These are phyloP conservation scores for Cicer arietinum DNA, from an alignment of 306 rosid genomes.

Conservation along the genomic window DNA sequence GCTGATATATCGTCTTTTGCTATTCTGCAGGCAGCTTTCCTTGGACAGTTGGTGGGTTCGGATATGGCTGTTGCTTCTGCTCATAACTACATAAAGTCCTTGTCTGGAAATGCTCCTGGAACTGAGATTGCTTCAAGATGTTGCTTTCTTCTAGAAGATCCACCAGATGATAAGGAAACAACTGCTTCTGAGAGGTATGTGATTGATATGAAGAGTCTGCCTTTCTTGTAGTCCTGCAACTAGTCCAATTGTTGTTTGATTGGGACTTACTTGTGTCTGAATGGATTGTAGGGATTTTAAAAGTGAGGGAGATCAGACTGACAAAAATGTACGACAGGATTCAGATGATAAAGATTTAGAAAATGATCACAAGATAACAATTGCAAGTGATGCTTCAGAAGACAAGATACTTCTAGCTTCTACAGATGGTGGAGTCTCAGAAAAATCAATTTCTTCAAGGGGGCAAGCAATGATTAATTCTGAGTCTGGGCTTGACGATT, in stretches of 20 bases:
- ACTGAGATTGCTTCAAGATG: constrained; percentile 75
- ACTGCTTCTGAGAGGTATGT: constrained; percentile 64
- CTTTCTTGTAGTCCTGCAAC: constrained; percentile 32
- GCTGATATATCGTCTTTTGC: constrained; percentile 12
- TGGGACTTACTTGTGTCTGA: constrained; percentile 52
- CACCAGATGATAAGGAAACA: constrained; percentile 63
- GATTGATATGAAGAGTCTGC: constrained; percentile 43
- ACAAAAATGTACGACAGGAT: constrained; percentile 52
- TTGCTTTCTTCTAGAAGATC: constrained; percentile 83
- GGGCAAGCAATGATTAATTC: constrained; percentile 47
- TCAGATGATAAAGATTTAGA: constrained; percentile 54
- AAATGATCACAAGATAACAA: constrained; percentile 40
- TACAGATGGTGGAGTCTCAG: constrained; percentile 49
- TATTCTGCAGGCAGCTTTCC: constrained; percentile 75
- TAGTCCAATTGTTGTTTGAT: constrained; percentile 40
- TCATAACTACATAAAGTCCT: constrained; percentile 70
- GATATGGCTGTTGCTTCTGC: constrained; percentile 83
- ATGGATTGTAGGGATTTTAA: constrained; percentile 52
- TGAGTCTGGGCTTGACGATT: constrained; percentile 46
- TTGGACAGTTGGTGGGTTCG: constrained; percentile 75
- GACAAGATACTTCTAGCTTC: constrained; percentile 48
- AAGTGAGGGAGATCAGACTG: constrained; percentile 52
- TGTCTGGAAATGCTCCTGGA: constrained; percentile 68
- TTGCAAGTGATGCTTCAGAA: constrained; percentile 53
- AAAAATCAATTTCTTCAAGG: constrained; percentile 45